Evolutionary conservation across 176 grass and related monocot species (phyloP), one percentile per base, ranked within the genome.

Genomic region (Dactylis glomerata): DNA sequence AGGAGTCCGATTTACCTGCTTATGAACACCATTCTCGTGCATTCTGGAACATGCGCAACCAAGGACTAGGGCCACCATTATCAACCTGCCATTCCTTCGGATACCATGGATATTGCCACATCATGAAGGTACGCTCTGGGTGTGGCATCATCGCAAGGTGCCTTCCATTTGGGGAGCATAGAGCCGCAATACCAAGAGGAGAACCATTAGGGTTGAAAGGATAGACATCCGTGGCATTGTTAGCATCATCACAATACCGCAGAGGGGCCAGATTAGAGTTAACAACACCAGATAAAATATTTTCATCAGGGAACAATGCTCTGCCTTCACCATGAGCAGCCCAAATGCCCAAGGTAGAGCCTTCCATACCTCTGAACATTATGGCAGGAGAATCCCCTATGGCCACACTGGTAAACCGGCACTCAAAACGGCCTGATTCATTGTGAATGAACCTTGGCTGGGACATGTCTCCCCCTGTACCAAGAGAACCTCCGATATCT

Each of bases 171-270:
- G 93, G 89, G 24, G 96, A 99, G 82, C 96, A 92, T 66, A 98
- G 87, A 10, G 91, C 89, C 27, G 91, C 93, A 73, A 98, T 92
- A 22, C 96, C 91, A 51, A 92, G 85, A 26, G 93, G 93, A 16
- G 93, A 98, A 90, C 96, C 96, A 87, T 98, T 98, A 49, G 96
- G 93, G 22, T 98, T 98, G 66, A 98, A 99, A 22, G 96, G 96
- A 87, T 99, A 96, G 28, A 89, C 64, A 59, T 92, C 93, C 0
- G 91, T 92, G 38, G 88, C 68, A 28, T 86, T 99, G 26, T 91
- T 92, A 32, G 81, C 34, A 52, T 96, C 93, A 68, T 96, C 86
- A 50, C 91, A 96, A 71, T 96, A 98, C 38, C 96, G 54, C 71
- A 96, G 45, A 57, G 89, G 96, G 54, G 89, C 89, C 64, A 98